These are phyloP conservation scores for Starmerella floris DNA, from an alignment of 805 yeast species.

Conservation along the genomic window DNA sequence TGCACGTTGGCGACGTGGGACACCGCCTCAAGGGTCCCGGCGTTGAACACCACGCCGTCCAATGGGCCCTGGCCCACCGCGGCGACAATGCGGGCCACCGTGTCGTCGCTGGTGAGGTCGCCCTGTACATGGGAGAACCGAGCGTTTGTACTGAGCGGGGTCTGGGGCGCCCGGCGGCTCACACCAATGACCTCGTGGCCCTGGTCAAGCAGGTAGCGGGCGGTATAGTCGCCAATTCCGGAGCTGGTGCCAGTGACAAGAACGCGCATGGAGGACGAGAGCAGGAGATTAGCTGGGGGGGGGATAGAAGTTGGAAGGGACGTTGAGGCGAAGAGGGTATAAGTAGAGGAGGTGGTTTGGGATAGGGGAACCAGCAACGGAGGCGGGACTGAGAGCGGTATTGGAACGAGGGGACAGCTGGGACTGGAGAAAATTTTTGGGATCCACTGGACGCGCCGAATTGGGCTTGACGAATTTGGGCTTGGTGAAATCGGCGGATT, in stretches of 20 bases:
- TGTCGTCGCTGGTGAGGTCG: conserved; percentile 36
- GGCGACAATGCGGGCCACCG: conserved; percentile 25
- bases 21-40: conserved; percentile 74
- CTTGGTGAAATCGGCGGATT: no score
- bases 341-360: no score
- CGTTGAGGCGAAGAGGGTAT: no score
- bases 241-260: conserved; percentile 24
- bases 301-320: no score
- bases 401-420: no score
- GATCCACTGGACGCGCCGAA: no score
- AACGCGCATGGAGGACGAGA: no score
- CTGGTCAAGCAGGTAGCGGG: conserved; percentile 35
- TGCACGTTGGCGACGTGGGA: conserved; percentile 33
- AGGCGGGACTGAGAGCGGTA: no score
- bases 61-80: conserved; percentile 25
- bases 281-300: no score
- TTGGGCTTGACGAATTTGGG: no score
- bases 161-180: conserved; percentile 44
- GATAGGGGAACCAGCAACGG: no score
- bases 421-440: no score
- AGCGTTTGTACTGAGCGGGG: conserved; percentile 30
- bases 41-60: conserved; percentile 46
- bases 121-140: conserved; percentile 33
- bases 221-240: conserved; percentile 62
- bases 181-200: conserved; percentile 47